A percentile compares a stretch with the other conserved stretches of the same genome.
Evolutionary conservation across 805 yeast genomes (phyloP).

Genomic region (Yarrowia sp.): DNA sequence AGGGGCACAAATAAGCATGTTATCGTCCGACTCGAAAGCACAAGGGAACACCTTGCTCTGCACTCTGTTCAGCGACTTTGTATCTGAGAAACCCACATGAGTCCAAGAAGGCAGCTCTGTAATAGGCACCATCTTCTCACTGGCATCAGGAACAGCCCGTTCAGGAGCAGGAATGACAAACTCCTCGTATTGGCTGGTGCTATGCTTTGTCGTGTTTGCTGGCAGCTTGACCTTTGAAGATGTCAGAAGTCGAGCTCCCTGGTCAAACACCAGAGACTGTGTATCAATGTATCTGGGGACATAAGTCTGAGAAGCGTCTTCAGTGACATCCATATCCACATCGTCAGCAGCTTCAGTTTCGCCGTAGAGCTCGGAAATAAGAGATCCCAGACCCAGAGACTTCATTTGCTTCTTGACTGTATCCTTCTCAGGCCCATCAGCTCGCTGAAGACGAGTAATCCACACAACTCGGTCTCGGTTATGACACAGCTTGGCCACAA

Average conservation of each 20-base stretch:
- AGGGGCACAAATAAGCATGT: constrained; percentile 88
- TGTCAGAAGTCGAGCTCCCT: constrained; percentile 69
- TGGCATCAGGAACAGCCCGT: constrained; percentile 40
- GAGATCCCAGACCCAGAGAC: constrained; percentile 42
- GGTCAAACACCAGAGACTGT: constrained; percentile 61
- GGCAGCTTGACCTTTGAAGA: constrained; percentile 71
- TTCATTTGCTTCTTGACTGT: constrained; percentile 47
- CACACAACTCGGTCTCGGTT: constrained; percentile 56
- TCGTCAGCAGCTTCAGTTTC: constrained; percentile 35
- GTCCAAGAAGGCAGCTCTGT: constrained; percentile 79
- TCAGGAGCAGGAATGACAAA: constrained; percentile 88
- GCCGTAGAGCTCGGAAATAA: constrained; percentile 43
- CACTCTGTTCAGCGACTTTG: constrained; percentile 70
- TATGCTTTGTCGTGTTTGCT: constrained; percentile 74
- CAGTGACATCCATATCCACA: constrained; percentile 31
- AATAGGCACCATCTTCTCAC: constrained; percentile 50
- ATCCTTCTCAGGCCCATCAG: constrained; percentile 41
- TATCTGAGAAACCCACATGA: constrained; percentile 64
- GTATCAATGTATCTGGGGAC: constrained; percentile 59
- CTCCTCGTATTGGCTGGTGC: constrained; percentile 75
- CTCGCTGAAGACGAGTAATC: constrained; percentile 49
- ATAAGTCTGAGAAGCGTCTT: background rate
- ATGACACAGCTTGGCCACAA: constrained; percentile 50
- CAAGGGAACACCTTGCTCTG: constrained; percentile 79
- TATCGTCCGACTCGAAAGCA: constrained; percentile 72